Evolutionary conservation across 2,329 filamentous ascomycete species (phyloP).

Genomic region (Venturia aucupariae): DNA sequence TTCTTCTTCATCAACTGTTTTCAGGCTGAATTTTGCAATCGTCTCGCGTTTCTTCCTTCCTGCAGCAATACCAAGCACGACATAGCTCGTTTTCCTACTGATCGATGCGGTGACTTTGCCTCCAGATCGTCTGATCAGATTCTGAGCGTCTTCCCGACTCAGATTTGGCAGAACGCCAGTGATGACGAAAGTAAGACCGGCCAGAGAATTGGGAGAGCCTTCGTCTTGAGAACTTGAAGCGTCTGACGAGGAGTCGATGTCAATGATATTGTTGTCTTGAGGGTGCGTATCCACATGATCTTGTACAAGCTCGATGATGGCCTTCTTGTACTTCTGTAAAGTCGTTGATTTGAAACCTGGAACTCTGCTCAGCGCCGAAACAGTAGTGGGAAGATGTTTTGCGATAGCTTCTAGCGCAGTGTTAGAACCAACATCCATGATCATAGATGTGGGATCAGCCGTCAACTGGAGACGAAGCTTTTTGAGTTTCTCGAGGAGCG

Average conservation of each 20-base stretch:
- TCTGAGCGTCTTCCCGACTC: constrained; percentile 74
- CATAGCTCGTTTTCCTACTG: constrained; percentile 87
- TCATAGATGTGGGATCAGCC: neutral
- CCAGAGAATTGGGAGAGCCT: constrained; percentile 81
- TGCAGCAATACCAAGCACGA: constrained; percentile 83
- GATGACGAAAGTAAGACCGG: constrained; percentile 87
- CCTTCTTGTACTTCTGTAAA: neutral
- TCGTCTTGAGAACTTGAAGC: neutral
- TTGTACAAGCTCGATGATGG: neutral
- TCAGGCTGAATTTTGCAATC: constrained; percentile 69
- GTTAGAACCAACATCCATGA: neutral
- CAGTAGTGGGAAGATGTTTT: neutral
- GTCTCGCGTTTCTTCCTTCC: constrained; percentile 88
- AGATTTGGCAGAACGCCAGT: constrained; percentile 78
- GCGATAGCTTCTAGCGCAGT: neutral
- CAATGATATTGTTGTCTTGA: neutral
- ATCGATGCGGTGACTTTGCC: constrained; percentile 80
- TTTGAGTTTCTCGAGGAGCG: neutral
- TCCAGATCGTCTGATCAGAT: constrained; percentile 87
- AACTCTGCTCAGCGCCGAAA: neutral
- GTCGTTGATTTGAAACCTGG: neutral
- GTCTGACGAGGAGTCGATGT: neutral
- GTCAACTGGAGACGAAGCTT: neutral
- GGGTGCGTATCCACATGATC: neutral
- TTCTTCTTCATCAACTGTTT: constrained; percentile 89